phyloP scores from a whole-genome alignment of 2,329 filamentous ascomycete species.

The Fusarium equiseti region DNA sequence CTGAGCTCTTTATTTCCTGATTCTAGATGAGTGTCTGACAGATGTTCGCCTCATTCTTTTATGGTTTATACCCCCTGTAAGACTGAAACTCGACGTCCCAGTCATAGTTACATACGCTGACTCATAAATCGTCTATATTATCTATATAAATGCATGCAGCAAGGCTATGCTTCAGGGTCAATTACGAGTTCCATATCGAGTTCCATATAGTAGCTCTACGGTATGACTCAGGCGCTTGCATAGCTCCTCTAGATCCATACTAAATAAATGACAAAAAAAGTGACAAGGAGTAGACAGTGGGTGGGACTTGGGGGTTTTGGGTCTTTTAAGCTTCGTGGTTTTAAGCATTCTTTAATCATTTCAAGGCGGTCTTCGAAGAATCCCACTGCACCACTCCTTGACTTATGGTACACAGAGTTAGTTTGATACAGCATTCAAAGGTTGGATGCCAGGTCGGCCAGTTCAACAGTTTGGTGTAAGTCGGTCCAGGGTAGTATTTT shows the following conservation, averaged over 20 bases:
- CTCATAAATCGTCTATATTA: neutral
- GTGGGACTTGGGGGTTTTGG: too few species aligned
- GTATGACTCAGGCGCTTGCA: constrained; percentile 2
- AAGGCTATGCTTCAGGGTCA: neutral
- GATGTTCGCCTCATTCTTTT: neutral
- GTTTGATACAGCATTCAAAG: too few species aligned
- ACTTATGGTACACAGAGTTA: neutral
- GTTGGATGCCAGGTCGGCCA: neutral
- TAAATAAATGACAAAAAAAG: neutral
- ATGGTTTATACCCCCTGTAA: constrained; percentile 2
- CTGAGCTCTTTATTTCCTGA: neutral
- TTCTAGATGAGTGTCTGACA: neutral
- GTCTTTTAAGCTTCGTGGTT: neutral
- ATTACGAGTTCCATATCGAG: neutral
- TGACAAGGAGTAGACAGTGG: neutral
- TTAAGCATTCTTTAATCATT: neutral
- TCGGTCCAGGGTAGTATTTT: neutral
- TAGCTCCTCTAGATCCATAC: neutral
- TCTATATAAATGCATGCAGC: neutral
- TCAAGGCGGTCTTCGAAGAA: neutral
- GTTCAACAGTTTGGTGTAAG: neutral
- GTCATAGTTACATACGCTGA: neutral
- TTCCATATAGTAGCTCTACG: neutral
- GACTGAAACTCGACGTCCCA: neutral
- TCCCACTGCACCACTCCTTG: neutral